A percentile compares a stretch with the other conserved stretches of the same genome.
phyloP scores from a whole-genome alignment of 176 grass and related monocot genomes.

The Phyllostachys edulis region DNA sequence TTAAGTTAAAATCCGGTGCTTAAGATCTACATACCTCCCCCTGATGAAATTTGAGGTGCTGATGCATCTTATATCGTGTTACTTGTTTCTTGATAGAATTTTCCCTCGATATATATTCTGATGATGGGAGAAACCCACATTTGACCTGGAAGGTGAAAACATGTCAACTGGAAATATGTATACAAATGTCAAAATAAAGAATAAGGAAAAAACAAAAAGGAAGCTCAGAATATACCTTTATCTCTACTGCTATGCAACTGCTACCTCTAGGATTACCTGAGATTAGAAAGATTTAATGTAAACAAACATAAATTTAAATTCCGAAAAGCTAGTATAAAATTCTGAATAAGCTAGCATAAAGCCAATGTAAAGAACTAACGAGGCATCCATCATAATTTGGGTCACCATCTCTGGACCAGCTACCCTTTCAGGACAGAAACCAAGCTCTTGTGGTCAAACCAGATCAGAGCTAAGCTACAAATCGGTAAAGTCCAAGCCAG shows the following conservation, averaged over 20 bases:
- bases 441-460: background rate
- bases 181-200: constrained; percentile 12
- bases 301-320: constrained; percentile 19
- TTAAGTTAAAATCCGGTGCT: background rate
- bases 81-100: constrained; percentile 85
- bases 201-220: background rate
- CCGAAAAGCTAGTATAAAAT: background rate
- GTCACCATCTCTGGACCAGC: background rate
- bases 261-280: constrained; percentile 57
- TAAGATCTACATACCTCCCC: constrained; percentile 52
- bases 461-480: constrained; percentile 11
- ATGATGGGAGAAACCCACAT: constrained; percentile 89
- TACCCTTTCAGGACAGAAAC: background rate
- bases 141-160: constrained; percentile 56
- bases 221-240: constrained; percentile 71
- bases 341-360: constrained; percentile 1
- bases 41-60: constrained; percentile 73
- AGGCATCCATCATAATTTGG: background rate
- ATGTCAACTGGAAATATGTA: background rate
- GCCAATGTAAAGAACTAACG: background rate
- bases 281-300: constrained; percentile 15
- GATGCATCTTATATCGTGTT: constrained; percentile 92
- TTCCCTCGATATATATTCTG: constrained; percentile 76
- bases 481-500: background rate
- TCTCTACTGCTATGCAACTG: constrained; percentile 82